Evolutionary conservation across 768 basidiomycete genomes (phyloP), one percentile per base, ranked within the genome.

Genomic region (Mycena pura): DNA sequence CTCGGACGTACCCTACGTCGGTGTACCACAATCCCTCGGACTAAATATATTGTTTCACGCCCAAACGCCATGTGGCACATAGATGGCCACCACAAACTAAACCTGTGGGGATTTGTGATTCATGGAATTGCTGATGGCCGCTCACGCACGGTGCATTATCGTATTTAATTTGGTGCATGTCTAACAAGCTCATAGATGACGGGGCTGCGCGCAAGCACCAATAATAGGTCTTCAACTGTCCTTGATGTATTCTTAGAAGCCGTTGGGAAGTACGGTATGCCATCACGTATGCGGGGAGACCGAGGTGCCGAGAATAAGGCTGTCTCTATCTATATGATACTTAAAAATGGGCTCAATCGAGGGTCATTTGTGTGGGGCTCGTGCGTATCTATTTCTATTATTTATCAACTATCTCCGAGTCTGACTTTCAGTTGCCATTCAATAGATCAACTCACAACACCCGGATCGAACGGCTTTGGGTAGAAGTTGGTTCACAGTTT

Each of bases 101-200:
- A 72, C 27, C 48, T 41, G 2, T 74, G 68, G 66, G 72, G 70
- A 17, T 60, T 73, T 57, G 67, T 73, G 11, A 69, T 73, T 22
- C 72, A 74, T 56, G 69, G 71, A 0, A 57, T 69, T 48, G 56
- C 72, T 40, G 73, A 77, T 63, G 76, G 76, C 0, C 74, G 69
- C 60, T 68, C 63, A 51, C 63, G 69, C 10, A 74, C 68, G 17
- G 74, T 74, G 41, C n/a, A 66, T 57, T 25, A 11, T 41, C 40
- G 15, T 19, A 36, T 45, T 25, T 3, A 17, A 25, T 15, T 14
- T 27, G 2, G 17, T 6, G 13, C 34, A 41, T 58, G 19, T n/a
- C 17, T 31, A 31, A 21, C 21, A 17, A 19, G 19, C 15, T 34
- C 41, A 10, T 8, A 63, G 55, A 46, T 67, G 5, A 57, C 55